Evolutionary conservation across 2,329 filamentous ascomycete species (phyloP).

Genomic region (Arthrobotrys pseudoclavata): DNA sequence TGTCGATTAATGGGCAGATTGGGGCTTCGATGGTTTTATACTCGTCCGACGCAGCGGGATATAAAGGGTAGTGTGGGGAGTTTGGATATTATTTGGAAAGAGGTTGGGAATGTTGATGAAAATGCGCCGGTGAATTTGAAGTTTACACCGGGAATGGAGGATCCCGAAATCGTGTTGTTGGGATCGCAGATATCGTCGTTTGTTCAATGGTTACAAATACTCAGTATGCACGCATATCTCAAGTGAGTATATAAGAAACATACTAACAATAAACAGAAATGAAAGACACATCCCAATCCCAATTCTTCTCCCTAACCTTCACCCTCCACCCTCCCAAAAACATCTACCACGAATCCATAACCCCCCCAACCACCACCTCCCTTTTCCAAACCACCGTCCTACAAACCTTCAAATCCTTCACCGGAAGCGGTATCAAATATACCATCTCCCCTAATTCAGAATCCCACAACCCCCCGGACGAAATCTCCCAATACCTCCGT

Average conservation of each 20-base stretch:
- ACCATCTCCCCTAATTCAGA: not conserved
- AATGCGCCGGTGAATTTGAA: not conserved
- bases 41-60: not conserved
- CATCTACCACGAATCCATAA: constrained; percentile 29
- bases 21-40: constrained; percentile 44
- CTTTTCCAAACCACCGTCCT: constrained; percentile 24
- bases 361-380: not conserved
- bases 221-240: constrained; percentile 32
- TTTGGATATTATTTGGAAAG: constrained; percentile 37
- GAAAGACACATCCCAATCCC: constrained; percentile 7
- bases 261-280: constrained; percentile 31
- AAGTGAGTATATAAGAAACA: not conserved
- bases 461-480: not conserved
- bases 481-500: constrained; percentile 8
- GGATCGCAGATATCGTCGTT: constrained; percentile 32
- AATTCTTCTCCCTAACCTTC: constrained; percentile 34
- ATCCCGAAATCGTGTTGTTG: constrained; percentile 36
- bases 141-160: not conserved
- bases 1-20: constrained; percentile 40
- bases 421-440: constrained; percentile 30
- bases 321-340: constrained; percentile 10
- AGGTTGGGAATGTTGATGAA: not conserved
- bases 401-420: constrained; percentile 28
- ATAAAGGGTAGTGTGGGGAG: constrained; percentile 19
- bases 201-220: constrained; percentile 38